Conservation (phyloP, 176 grass and related monocot species). For the Eremochloa ophiuroides region DNA sequence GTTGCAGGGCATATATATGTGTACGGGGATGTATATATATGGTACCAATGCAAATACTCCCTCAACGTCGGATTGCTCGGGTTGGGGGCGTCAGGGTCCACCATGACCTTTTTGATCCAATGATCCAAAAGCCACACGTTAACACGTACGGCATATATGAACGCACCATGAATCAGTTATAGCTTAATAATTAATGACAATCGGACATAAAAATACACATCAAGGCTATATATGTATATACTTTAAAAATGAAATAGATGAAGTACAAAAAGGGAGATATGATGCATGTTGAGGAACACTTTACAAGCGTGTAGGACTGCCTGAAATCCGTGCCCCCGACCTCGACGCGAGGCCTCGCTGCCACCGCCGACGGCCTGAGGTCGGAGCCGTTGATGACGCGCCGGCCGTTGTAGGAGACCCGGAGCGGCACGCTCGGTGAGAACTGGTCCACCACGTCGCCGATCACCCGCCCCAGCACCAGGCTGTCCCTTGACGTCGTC, state of each 20-base stretch:
- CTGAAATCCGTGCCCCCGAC: slow-evolving; percentile 49
- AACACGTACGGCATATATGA: background rate
- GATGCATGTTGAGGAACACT: background rate
- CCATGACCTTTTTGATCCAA: slow-evolving; percentile 40
- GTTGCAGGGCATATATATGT: too few relatives aligned
- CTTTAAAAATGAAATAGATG: too few relatives aligned
- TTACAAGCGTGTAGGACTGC: slow-evolving; percentile 47
- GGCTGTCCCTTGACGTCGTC: slow-evolving; percentile 41
- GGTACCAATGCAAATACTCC: slow-evolving; percentile 76
- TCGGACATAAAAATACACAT: too few relatives aligned
- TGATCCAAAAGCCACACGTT: background rate
- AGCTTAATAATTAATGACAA: background rate
- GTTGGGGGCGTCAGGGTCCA: slow-evolving; percentile 71
- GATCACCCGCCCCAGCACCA: slow-evolving; percentile 49
- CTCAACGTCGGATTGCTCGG: slow-evolving; percentile 53
- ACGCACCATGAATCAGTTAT: background rate
- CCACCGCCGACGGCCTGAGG: slow-evolving; percentile 45
- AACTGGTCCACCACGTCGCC: slow-evolving; percentile 61
- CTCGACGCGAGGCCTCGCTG: slow-evolving; percentile 45
- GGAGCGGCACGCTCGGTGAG: slow-evolving; percentile 27
- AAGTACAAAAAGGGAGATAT: background rate
- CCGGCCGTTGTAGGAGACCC: slow-evolving; percentile 37
- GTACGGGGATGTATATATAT: background rate
- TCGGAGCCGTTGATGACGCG: slow-evolving; percentile 25
- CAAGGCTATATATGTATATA: too few relatives aligned